Conservation (phyloP, 257 asterid species). For the Solanum habrochaites region DNA sequence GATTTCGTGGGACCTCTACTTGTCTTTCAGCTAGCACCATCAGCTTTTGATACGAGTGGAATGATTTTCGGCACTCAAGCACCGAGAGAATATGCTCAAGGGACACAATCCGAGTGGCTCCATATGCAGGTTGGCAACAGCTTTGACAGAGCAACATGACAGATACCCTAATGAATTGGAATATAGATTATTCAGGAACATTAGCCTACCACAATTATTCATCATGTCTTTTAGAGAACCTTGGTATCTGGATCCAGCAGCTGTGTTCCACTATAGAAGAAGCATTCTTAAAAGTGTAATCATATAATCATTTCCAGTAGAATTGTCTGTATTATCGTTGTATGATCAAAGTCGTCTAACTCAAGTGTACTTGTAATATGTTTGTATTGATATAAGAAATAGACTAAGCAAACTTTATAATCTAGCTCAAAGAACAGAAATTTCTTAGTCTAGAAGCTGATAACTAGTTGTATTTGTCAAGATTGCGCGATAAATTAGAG, state of each 20-base stretch:
- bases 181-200: not conserved
- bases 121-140: conserved; percentile 71
- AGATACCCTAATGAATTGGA: not conserved
- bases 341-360: not conserved
- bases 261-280: not conserved
- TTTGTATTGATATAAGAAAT: not conserved
- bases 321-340: not conserved
- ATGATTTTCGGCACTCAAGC: conserved; percentile 59
- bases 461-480: not conserved
- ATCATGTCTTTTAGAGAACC: conserved; percentile 2
- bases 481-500: not conserved
- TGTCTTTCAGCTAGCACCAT: conserved; percentile 35
- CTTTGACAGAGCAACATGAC: conserved; percentile 40
- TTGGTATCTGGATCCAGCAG: not conserved
- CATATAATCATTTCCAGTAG: not conserved
- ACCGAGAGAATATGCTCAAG: conserved; percentile 47
- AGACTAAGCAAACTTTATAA: not conserved
- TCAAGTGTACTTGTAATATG: not conserved
- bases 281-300: conserved; percentile 7
- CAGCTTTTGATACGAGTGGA: conserved; percentile 40
- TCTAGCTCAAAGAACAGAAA: not conserved
- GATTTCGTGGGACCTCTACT: not conserved
- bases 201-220: conserved; percentile 6
- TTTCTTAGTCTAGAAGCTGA: not conserved
- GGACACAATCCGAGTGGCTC: conserved; percentile 68